Conservation (phyloP, 257 asterid species). For the Solanum tarijense region DNA sequence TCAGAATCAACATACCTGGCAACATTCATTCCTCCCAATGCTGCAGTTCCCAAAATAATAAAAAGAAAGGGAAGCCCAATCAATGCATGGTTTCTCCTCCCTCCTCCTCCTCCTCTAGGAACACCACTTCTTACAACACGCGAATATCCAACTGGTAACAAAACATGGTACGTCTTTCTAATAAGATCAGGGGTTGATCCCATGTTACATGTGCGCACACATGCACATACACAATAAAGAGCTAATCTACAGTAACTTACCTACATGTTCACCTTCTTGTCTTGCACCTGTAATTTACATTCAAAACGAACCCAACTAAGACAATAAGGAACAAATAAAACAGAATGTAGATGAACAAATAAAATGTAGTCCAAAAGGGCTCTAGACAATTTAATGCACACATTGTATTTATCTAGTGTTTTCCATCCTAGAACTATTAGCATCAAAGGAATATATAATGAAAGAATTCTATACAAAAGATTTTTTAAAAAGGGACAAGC, state of each 20-base stretch:
- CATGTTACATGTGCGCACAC: not conserved
- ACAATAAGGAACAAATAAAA: not conserved
- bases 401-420: not conserved
- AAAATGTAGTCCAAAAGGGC: not conserved
- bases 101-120: slow-evolving; percentile 18
- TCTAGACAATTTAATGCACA: not conserved
- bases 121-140: slow-evolving; percentile 42
- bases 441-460: not conserved
- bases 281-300: slow-evolving; percentile 21
- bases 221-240: not conserved
- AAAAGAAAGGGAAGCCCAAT: slow-evolving; percentile 48
- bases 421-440: not conserved
- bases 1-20: slow-evolving; percentile 25
- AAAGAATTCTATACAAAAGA: not conserved
- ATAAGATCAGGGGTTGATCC: not conserved
- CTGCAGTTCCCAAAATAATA: slow-evolving; percentile 35
- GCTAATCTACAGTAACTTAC: not conserved
- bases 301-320: not conserved
- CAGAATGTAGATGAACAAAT: not conserved
- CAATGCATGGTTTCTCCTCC: slow-evolving; percentile 22
- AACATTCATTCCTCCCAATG: slow-evolving; percentile 58
- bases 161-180: not conserved
- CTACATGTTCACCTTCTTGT: slow-evolving; percentile 8
- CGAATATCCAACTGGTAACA: slow-evolving; percentile 22
- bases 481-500: not conserved